Conservation (phyloP, 2,329 filamentous ascomycete genomes). For the Teratosphaeria pseudoeucalypti region DNA sequence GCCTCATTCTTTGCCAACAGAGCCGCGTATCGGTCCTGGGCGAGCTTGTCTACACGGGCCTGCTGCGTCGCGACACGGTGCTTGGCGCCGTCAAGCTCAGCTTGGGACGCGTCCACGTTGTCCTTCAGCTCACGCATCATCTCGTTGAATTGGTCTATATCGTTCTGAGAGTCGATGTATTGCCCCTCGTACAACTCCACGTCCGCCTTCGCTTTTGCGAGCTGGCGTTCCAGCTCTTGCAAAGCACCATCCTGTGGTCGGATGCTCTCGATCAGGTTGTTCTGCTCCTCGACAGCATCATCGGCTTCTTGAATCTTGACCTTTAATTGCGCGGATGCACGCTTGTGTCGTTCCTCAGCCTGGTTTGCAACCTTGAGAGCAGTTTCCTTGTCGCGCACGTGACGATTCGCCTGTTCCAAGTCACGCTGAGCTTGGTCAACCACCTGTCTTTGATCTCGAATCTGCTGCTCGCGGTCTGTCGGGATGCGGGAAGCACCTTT, state of each 20-base stretch:
- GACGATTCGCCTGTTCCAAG: constrained; percentile 41
- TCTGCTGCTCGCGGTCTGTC: constrained; percentile 21
- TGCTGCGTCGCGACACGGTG: constrained; percentile 22
- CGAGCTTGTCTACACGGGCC: constrained; percentile 20
- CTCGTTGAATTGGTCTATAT: constrained; percentile 35
- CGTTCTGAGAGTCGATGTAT: constrained; percentile 39
- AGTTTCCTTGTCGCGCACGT: constrained; percentile 39
- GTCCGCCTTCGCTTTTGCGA: constrained; percentile 48
- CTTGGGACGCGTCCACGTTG: constrained; percentile 22
- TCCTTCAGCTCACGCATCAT: constrained; percentile 21
- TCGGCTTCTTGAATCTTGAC: constrained; percentile 49
- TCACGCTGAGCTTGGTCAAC: constrained; percentile 32
- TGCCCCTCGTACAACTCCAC: constrained; percentile 33
- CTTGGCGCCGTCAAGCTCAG: constrained; percentile 16
- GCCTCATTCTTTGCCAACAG: constrained; percentile 34
- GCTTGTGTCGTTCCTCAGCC: constrained; percentile 41
- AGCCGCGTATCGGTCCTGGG: constrained; percentile 24
- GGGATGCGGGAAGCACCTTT: constrained; percentile 49
- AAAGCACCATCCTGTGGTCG: constrained; percentile 51
- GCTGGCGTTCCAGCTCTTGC: constrained; percentile 34
- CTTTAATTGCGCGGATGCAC: constrained; percentile 39
- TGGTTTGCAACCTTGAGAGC: constrained; percentile 41
- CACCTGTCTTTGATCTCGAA: constrained; percentile 33
- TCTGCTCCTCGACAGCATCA: constrained; percentile 54
- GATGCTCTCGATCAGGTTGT: constrained; percentile 51